Conservation (phyloP, 768 basidiomycete genomes). For the Russula ochroleuca region DNA sequence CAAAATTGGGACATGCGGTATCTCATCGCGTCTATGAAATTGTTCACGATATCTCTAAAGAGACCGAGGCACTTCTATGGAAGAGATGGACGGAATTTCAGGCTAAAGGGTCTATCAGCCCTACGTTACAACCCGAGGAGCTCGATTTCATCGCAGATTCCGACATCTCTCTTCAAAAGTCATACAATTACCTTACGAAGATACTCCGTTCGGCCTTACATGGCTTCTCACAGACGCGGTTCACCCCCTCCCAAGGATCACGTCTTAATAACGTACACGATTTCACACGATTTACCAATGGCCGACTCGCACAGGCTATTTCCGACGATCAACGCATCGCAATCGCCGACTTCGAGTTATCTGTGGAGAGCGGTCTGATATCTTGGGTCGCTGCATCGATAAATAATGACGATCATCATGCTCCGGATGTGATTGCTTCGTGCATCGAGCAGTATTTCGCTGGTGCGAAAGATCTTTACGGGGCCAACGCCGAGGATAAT, state of each 20-base stretch:
- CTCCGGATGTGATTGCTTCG: constrained; percentile 7
- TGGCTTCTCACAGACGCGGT: not conserved
- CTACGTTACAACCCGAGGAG: not conserved
- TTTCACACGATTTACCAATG: constrained; percentile 5
- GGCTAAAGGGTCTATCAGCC: not conserved
- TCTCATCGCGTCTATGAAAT: not conserved
- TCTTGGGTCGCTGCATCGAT: constrained; percentile 1
- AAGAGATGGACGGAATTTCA: constrained; percentile 14
- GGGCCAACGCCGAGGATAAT: constrained; percentile 24
- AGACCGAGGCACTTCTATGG: constrained; percentile 1
- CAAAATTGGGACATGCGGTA: constrained; percentile 22
- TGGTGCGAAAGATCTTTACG: constrained; percentile 6
- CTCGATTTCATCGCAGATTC: constrained; percentile 10
- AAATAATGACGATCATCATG: not conserved
- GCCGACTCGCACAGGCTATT: not conserved
- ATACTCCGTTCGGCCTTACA: not conserved
- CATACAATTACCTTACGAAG: constrained; percentile 6
- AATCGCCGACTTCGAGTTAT: constrained; percentile 15
- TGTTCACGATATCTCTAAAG: not conserved
- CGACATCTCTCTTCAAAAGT: constrained; percentile 1
- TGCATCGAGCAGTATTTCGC: constrained; percentile 17
- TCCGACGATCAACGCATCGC: constrained; percentile 3
- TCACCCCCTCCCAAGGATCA: not conserved
- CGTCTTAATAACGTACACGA: not conserved
- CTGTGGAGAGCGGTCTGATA: constrained; percentile 3